A percentile compares a stretch with the other conserved stretches of the same genome.
Evolutionary conservation across 164 flowering plant species (phyloP).

Genomic region (Chimonanthus praecox): DNA sequence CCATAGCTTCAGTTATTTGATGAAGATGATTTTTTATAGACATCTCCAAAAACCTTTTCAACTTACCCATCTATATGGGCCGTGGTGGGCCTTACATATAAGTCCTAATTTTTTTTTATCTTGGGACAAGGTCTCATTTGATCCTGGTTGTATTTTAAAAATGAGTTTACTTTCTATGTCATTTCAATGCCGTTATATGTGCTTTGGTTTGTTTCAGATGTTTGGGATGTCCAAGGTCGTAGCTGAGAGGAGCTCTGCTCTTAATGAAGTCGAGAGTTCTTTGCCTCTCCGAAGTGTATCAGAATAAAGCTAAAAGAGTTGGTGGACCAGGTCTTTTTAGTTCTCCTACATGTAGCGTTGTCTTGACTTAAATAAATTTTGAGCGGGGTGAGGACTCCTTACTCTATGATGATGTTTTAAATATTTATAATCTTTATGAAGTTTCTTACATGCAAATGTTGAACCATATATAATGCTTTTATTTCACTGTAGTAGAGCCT

Average conservation of each 20-base stretch:
- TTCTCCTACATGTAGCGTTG: too few species aligned
- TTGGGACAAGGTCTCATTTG: too few species aligned
- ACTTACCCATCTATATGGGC: too few species aligned
- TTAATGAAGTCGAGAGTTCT: slow-evolving; percentile 54
- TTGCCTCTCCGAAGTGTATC: slow-evolving; percentile 54
- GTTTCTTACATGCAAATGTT: neutral
- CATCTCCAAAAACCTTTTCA: too few species aligned
- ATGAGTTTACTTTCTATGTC: neutral
- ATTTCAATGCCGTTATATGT: neutral
- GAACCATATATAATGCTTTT: neutral
- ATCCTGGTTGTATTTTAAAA: too few species aligned
- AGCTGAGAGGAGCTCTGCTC: slow-evolving; percentile 42
- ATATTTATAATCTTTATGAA: neutral
- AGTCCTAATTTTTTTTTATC: too few species aligned
- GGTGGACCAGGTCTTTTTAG: neutral
- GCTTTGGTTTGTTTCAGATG: slow-evolving; percentile 47
- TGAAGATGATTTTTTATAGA: too few species aligned
- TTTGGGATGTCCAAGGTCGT: slow-evolving; percentile 81
- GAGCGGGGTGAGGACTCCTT: neutral
- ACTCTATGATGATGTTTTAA: neutral
- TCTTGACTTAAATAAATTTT: too few species aligned
- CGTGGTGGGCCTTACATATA: too few species aligned
- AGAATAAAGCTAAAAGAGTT: neutral
- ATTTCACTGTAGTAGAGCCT: too few species aligned
- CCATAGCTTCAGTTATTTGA: too few species aligned